phyloP scores from a whole-genome alignment of 1,284 basidiomycete species.

The Boletus semigastroideus region DNA sequence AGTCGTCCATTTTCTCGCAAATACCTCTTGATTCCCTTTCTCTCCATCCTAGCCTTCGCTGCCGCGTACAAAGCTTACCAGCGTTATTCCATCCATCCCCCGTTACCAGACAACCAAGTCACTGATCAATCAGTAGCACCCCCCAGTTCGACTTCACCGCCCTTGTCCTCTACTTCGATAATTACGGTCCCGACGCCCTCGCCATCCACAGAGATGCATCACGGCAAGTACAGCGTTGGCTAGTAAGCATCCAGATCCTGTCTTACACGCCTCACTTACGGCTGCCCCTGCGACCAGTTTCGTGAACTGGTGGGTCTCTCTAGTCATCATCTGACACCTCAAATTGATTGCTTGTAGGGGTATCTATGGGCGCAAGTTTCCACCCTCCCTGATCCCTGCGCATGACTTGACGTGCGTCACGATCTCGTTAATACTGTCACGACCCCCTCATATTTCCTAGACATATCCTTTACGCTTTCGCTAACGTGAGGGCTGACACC shows the following conservation, averaged over 20 bases:
- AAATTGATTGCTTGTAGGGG: slow-evolving; percentile 56
- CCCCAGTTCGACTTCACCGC: slow-evolving; percentile 4
- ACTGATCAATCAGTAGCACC: slow-evolving; percentile 14
- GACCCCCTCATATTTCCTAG: slow-evolving; percentile 36
- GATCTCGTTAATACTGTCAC: not conserved
- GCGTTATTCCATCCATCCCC: slow-evolving; percentile 5
- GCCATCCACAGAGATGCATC: slow-evolving; percentile 19
- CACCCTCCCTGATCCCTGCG: slow-evolving; percentile 77
- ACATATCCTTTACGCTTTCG: slow-evolving; percentile 88
- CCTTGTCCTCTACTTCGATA: slow-evolving; percentile 9
- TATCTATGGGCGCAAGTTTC: slow-evolving; percentile 91
- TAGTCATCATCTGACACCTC: not conserved
- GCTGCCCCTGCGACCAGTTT: slow-evolving; percentile 46
- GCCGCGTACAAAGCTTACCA: slow-evolving; percentile 19
- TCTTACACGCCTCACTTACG: slow-evolving; percentile 4
- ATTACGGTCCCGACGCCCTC: slow-evolving; percentile 10
- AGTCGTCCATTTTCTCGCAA: slow-evolving; percentile 15
- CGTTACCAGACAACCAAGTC: slow-evolving; percentile 13
- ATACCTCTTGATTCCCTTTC: slow-evolving; percentile 19
- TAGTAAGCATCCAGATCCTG: slow-evolving; percentile 54
- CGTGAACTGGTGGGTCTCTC: slow-evolving; percentile 62
- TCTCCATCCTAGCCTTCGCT: slow-evolving; percentile 20
- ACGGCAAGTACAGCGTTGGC: slow-evolving; percentile 72
- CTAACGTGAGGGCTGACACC: slow-evolving; percentile 77
- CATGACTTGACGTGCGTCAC: slow-evolving; percentile 79